Conservation (phyloP, 2,329 filamentous ascomycete genomes). For the Graphilbum fragrans region DNA sequence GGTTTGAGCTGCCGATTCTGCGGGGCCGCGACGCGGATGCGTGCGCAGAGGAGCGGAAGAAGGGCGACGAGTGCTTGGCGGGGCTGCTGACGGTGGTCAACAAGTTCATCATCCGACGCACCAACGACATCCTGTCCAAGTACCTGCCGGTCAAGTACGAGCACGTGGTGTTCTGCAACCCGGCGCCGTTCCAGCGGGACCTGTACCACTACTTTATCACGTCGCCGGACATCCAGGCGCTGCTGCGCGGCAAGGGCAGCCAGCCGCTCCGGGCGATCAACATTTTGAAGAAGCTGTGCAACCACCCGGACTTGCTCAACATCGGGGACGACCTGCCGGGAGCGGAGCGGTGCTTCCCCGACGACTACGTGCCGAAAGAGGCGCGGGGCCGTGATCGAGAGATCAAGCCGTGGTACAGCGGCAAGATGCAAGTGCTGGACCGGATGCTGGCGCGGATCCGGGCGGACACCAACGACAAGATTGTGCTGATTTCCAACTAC, state of each 20-base stretch:
- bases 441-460: constrained; percentile 94
- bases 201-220: constrained; percentile 97
- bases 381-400: constrained; percentile 81
- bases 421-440: constrained; percentile 97
- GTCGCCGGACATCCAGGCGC: constrained; percentile 84
- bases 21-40: constrained; percentile 84
- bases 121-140: constrained; percentile 95
- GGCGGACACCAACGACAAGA: constrained; percentile 96
- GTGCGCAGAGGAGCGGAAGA: constrained; percentile 67
- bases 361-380: constrained; percentile 82
- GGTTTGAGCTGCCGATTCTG: constrained; percentile 85
- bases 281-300: constrained; percentile 95
- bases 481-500: constrained; percentile 97
- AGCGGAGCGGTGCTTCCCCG: constrained; percentile 68
- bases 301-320: constrained; percentile 87
- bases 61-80: constrained; percentile 69
- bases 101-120: constrained; percentile 95
- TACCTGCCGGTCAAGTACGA: constrained; percentile 98
- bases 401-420: constrained; percentile 89
- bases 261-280: constrained; percentile 95
- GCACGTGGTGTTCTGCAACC: constrained; percentile 95
- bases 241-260: constrained; percentile 86
- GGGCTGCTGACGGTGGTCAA: constrained; percentile 82
- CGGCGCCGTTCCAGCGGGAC: constrained; percentile 83
- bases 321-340: constrained; percentile 76